Evolutionary conservation across 768 basidiomycete species (phyloP).

Genomic region (Lyophyllum decastes): DNA sequence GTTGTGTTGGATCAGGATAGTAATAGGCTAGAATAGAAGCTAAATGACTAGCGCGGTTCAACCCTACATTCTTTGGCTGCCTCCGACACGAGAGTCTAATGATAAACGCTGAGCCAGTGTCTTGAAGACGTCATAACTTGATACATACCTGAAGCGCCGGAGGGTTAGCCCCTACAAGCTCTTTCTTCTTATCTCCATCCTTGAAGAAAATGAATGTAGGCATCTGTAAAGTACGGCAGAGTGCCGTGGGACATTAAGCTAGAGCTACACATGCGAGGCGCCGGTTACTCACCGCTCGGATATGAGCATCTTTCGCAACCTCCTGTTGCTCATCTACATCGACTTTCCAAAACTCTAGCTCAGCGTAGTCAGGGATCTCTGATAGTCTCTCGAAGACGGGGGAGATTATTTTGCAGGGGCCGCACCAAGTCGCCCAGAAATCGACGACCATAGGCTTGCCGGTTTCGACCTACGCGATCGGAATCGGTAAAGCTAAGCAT

Average conservation of each 20-base stretch:
- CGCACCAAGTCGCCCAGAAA: conserved; percentile 81
- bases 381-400: conserved; percentile 66
- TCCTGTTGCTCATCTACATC: conserved; percentile 63
- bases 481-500: background rate
- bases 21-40: too few relatives aligned
- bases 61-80: background rate
- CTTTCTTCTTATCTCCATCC: conserved; percentile 26
- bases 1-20: too few relatives aligned
- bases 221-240: conserved; percentile 30
- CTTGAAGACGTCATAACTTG: background rate
- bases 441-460: conserved; percentile 57
- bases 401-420: conserved; percentile 68
- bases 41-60: too few relatives aligned
- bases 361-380: conserved; percentile 23
- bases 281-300: background rate
- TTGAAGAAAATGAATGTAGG: conserved; percentile 31
- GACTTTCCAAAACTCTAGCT: conserved; percentile 70
- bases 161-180: conserved; percentile 41
- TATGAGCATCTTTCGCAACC: conserved; percentile 51
- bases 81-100: background rate
- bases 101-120: background rate
- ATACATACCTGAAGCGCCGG: background rate
- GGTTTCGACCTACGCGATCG: conserved; percentile 40
- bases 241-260: background rate
- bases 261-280: too few relatives aligned